Evolutionary conservation across 176 grass and related monocot genomes (phyloP).

Genomic region (Themeda triandra): DNA sequence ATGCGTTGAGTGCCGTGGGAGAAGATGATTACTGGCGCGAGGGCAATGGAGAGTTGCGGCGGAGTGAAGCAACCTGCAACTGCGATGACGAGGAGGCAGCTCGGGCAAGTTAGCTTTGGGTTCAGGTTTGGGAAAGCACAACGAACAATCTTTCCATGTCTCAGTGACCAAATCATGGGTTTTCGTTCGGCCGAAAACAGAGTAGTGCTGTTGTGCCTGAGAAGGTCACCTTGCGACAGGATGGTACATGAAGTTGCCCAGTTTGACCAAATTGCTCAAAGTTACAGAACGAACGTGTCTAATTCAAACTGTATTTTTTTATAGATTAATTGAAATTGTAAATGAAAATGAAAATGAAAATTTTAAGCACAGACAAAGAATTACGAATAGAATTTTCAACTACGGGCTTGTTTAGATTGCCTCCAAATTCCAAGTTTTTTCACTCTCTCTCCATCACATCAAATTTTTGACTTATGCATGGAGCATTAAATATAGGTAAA

Average conservation of each 20-base stretch:
- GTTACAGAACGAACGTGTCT: not conserved
- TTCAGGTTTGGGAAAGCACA: not conserved
- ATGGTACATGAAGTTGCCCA: not conserved
- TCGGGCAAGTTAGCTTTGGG: constrained; percentile 22
- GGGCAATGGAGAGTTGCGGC: constrained; percentile 8
- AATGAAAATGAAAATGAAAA: too few species aligned
- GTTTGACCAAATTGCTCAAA: constrained; percentile 5
- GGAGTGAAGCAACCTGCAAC: constrained; percentile 29
- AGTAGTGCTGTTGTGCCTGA: not conserved
- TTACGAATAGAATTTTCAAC: too few species aligned
- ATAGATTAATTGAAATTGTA: too few species aligned
- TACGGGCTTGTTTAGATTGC: too few species aligned
- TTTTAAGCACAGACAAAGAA: too few species aligned
- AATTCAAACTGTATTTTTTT: too few species aligned
- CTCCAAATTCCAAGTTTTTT: too few species aligned
- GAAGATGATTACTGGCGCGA: not conserved
- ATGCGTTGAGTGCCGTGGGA: constrained; percentile 50
- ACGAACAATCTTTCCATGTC: constrained; percentile 5
- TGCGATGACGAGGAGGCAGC: not conserved
- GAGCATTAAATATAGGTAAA: too few species aligned
- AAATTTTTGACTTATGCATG: too few species aligned
- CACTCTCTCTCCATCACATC: too few species aligned
- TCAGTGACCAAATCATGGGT: not conserved
- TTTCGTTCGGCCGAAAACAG: not conserved
- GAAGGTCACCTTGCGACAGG: not conserved